These are phyloP conservation scores for Rhododendron griersonianum DNA, from an alignment of 148 eudicot genomes.

Conservation along the genomic window DNA sequence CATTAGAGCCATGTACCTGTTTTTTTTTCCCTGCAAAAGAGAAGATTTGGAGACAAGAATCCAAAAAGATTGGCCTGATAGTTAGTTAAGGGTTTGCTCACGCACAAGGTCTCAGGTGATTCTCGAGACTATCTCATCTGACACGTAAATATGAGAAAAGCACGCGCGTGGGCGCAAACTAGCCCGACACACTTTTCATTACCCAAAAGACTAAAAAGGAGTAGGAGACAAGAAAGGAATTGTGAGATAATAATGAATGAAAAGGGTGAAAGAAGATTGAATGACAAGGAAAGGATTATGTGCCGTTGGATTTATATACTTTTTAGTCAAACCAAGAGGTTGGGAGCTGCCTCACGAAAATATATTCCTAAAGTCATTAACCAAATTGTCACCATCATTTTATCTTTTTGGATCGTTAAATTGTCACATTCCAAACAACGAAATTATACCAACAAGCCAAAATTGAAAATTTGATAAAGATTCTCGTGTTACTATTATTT, in stretches of 20 bases:
- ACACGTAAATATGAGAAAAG: no score
- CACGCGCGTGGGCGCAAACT: neutral
- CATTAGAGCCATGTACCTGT: neutral
- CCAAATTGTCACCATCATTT: neutral
- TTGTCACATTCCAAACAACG: neutral
- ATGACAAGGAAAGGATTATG: no score
- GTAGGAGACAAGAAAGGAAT: neutral
- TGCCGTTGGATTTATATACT: no score
- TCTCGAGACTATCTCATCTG: neutral
- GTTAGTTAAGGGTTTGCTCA: no score
- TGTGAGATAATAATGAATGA: neutral
- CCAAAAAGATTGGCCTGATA: neutral
- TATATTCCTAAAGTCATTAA: neutral
- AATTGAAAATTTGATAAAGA: no score
- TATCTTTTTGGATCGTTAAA: neutral
- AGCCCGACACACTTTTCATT: neutral
- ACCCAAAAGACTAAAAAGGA: neutral
- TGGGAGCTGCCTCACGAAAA: neutral
- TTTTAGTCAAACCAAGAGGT: neutral
- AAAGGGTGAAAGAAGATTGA: neutral
- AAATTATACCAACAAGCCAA: neutral
- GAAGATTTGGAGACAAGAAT: no score
- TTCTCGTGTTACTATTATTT: neutral
- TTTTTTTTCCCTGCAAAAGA: neutral
- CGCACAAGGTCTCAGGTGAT: no score